Evolutionary conservation across 2,329 filamentous ascomycete genomes (phyloP), one percentile per base, ranked within the genome.

Genomic region (Fusarium sp.): DNA sequence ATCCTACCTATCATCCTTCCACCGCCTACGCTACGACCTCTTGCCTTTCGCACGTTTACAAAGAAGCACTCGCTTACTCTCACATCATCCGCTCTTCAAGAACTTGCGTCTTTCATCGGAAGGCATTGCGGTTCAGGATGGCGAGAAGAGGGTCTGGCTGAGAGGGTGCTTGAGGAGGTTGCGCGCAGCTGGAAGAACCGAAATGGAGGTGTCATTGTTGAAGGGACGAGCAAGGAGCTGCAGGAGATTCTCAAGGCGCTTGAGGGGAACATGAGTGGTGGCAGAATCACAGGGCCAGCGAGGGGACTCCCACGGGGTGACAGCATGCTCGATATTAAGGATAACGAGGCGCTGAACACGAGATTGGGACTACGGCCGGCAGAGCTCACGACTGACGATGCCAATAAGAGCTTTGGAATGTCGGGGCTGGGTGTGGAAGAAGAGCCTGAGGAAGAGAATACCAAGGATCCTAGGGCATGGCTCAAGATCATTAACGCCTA

Each of bases 51-150:
- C 55, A 97, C 94, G 0, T 97, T 99, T 75, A 99, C 96, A 2
- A 98, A 98, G 83, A 99, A 98, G 80, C 94, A 99, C 84, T 97
- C 96, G 77, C 87, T 99, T 64, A 98, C 95, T 0, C 90, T 99
- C 62, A 95, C 94, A 9, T 96, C 96, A 0, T 91, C 95, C 0
- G 94, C 96, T 0, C 86, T 99, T 6, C 92, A 96, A 81, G 90
- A 93, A 55, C 87, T 99, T 35, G 95, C 96, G 22, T 88, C 90
- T 1, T 99, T 99, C 81, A 93, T 99, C 62, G 97, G 96, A 12
- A 92, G 94, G 76, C 93, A 98, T 82, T 99, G 96, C 81, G 96
- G 96, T 36, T 95, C 95, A 66, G 94, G 92, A 91, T 99, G 96
- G 96, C 91, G 96, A 77, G 95, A 98, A 84, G 95, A 97, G 81